Evolutionary conservation across 352 stramenopile genomes (phyloP), one percentile per base, ranked within the genome.

Genomic region (Chrysophaeum taylorii): DNA sequence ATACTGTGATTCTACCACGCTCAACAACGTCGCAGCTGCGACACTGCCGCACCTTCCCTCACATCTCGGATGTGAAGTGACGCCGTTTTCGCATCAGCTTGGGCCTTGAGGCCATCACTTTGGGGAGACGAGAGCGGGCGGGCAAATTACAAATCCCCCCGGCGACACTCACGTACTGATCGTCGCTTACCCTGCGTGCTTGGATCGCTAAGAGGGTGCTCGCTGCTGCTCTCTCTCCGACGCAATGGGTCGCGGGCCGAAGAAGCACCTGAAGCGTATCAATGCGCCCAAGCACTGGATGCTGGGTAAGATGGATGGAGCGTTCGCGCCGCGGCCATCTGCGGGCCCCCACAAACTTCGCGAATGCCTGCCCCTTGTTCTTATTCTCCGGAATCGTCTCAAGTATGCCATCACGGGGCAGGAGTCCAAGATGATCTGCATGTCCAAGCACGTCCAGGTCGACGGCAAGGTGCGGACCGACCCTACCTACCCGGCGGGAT

Each of bases 401-500:
- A 98, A 99, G 85, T 99, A 99, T 82, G 94, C 95, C 38, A 84
- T 99, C 21, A 99, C 92, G 75, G 94, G 93, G 82, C 91, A 96
- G 82, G 94, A 99, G 82, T 94, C 94, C 63, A 95, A 92, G 61
- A 94, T 97, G 86, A 98, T 99, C 81, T 98, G 92, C 87, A 97
- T 99, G 88, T 90, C 98, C 81, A 96, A 97, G 85, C 92, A 92
- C 70, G 88, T 99, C 80, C 97, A 98, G 87, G 92, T 98, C 54
- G 90, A 97, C 79, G 90, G 91, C 78, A 91, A 90, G 78, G 82
- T 97, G 62, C 90, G 94, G 67, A 97, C 97, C 69, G 95, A 99
- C 85, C 83, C 89, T 54, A 96, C 97, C 84, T 99, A 96, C 86
- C 94, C 94, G 41, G 92, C 92, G 36, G 94, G 95, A 61, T 98